These are phyloP conservation scores for Nicotiana attenuata DNA, from an alignment of 257 asterid species.

Conservation along the genomic window DNA sequence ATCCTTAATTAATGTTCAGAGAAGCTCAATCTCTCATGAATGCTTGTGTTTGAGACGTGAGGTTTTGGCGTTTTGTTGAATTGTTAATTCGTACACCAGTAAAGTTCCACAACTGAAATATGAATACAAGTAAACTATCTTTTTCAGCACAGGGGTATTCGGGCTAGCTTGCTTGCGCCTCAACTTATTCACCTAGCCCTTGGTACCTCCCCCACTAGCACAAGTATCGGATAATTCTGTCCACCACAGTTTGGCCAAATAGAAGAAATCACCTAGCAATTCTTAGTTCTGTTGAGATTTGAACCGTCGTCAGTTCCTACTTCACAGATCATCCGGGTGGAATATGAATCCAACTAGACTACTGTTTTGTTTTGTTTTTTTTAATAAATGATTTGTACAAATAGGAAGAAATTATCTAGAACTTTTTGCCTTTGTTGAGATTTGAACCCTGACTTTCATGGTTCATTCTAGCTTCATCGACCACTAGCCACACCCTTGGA, in stretches of 20 bases:
- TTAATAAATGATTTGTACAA: rapidly evolving
- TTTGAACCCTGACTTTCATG: too few species aligned
- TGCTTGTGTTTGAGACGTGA: too few species aligned
- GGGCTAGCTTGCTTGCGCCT: not conserved
- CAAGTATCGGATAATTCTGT: not conserved
- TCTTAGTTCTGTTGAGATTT: not conserved
- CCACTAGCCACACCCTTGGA: too few species aligned
- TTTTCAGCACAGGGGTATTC: not conserved
- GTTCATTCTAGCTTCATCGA: too few species aligned
- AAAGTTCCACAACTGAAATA: not conserved
- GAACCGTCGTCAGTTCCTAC: not conserved
- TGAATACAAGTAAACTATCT: not conserved
- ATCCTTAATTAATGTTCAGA: not conserved
- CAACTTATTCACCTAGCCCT: not conserved
- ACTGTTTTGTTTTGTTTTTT: too few species aligned
- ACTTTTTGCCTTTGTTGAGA: too few species aligned
- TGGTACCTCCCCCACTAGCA: not conserved
- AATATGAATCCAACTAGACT: not conserved
- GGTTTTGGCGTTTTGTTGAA: not conserved
- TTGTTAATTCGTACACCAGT: not conserved
- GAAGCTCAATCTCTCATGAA: too few species aligned
- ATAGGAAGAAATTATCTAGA: too few species aligned
- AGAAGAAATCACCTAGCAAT: not conserved
- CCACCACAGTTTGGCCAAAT: not conserved
- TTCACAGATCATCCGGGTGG: not conserved